Conservation (phyloP, 2,329 filamentous ascomycete genomes). For the Cladosporium sp. region DNA sequence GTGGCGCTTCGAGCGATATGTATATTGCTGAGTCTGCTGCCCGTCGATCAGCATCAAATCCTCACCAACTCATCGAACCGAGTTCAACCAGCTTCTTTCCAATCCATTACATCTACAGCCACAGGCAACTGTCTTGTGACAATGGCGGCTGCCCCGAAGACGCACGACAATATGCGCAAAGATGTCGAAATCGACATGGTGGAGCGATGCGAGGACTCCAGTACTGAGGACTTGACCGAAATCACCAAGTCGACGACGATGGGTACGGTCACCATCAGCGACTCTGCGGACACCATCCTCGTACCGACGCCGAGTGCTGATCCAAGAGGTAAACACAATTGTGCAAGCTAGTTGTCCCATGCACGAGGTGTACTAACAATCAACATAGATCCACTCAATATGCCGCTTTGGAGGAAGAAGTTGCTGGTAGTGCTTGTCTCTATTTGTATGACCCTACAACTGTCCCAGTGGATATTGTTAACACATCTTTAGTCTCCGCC, state of each 20-base stretch:
- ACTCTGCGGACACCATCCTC: slow-evolving; percentile 32
- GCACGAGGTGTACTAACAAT: neutral
- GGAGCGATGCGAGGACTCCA: slow-evolving; percentile 2
- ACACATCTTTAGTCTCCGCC: slow-evolving; percentile 40
- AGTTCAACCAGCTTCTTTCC: neutral
- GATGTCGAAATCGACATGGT: slow-evolving; percentile 15
- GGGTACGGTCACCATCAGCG: slow-evolving; percentile 38
- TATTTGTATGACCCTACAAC: slow-evolving; percentile 28
- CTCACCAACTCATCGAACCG: neutral
- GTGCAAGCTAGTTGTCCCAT: neutral
- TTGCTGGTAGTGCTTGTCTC: slow-evolving; percentile 35
- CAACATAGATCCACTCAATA: slow-evolving; percentile 36
- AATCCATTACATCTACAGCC: neutral
- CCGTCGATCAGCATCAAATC: neutral
- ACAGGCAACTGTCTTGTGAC: neutral
- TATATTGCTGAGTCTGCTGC: slow-evolving; percentile 8
- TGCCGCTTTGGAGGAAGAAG: slow-evolving; percentile 36
- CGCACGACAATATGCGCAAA: neutral
- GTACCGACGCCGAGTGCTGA: slow-evolving; percentile 37
- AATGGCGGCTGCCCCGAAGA: neutral
- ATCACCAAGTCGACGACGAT: slow-evolving; percentile 25
- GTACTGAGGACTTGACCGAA: neutral
- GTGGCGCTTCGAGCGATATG: neutral
- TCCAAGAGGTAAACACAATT: slow-evolving; percentile 31
- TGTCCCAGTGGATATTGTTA: slow-evolving; percentile 9